Conservation (phyloP, 1,139 yeast species). For the Sugiyamaella pinicola region DNA sequence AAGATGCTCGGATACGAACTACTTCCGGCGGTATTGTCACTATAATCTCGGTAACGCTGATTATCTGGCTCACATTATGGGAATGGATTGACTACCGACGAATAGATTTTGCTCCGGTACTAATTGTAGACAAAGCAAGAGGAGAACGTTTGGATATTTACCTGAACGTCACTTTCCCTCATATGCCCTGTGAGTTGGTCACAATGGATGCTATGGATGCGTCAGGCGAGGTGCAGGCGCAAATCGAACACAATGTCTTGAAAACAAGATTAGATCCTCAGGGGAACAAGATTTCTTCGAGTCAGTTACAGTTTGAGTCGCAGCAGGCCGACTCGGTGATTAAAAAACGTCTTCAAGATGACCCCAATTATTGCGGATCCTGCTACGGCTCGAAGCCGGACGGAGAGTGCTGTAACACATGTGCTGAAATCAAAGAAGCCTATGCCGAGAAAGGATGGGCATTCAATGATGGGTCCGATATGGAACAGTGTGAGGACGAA, state of each 20-base stretch:
- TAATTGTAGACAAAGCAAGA: constrained; percentile 86
- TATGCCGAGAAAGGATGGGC: constrained; percentile 83
- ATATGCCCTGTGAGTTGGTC: constrained; percentile 73
- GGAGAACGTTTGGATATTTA: constrained; percentile 75
- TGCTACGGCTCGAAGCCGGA: constrained; percentile 83
- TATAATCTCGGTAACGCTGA: constrained; percentile 63
- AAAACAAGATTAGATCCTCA: constrained; percentile 60
- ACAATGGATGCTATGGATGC: constrained; percentile 76
- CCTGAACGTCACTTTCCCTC: constrained; percentile 78
- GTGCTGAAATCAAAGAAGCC: constrained; percentile 79
- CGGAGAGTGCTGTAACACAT: constrained; percentile 75
- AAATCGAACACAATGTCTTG: constrained; percentile 70
- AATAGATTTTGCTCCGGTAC: constrained; percentile 71
- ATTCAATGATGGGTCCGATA: constrained; percentile 80
- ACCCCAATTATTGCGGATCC: constrained; percentile 72
- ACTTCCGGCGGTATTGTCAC: constrained; percentile 90
- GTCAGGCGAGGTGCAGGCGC: constrained; percentile 80
- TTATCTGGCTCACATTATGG: constrained; percentile 62
- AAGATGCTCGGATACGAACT: constrained; percentile 87
- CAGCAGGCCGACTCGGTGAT: constrained; percentile 29
- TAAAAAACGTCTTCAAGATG: constrained; percentile 34
- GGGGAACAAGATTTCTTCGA: constrained; percentile 49
- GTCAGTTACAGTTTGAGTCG: constrained; percentile 39
- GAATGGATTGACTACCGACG: constrained; percentile 77
- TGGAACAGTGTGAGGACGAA: constrained; percentile 88